Percentiles rank a stretch among this genome's conserved stretches.
Evolutionary conservation across 306 rosid genomes (phyloP).

Genomic region (Sindora glabra): DNA sequence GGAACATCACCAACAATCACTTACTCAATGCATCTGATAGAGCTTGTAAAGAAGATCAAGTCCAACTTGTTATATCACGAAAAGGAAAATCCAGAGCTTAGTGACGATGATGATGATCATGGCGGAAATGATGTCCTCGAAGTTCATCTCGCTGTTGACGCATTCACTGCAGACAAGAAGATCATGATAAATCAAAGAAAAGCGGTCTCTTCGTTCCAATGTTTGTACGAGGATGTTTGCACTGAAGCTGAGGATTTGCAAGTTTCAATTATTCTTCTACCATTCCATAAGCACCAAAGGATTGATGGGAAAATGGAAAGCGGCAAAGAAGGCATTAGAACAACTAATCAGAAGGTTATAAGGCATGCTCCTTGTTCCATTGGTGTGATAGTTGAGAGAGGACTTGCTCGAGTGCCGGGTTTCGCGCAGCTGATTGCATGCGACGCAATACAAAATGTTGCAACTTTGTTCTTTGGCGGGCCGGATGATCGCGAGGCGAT

Average conservation of each 20-base stretch:
- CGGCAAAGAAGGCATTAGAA: conserved; percentile 70
- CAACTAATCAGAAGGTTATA: conserved; percentile 79
- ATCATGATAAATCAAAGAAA: conserved; percentile 44
- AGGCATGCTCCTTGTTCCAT: conserved; percentile 81
- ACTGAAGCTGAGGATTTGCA: conserved; percentile 67
- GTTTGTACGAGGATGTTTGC: conserved; percentile 73
- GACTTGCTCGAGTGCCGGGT: conserved; percentile 35
- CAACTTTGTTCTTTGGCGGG: conserved; percentile 73
- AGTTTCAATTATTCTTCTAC: conserved; percentile 48
- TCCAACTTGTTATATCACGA: conserved; percentile 64
- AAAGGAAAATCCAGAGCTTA: conserved; percentile 52
- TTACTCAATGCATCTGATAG: conserved; percentile 64
- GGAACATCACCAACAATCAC: conserved; percentile 35
- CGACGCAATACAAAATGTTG: conserved; percentile 48
- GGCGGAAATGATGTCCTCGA: conserved; percentile 81
- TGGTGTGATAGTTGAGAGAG: conserved; percentile 61
- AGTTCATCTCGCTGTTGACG: conserved; percentile 57
- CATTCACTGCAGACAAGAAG: conserved; percentile 46
- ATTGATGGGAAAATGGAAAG: conserved; percentile 87
- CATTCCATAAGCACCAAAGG: conserved; percentile 83
- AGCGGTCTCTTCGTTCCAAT: conserved; percentile 48
- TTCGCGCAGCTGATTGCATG: conserved; percentile 48
- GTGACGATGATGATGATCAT: conserved; percentile 69
- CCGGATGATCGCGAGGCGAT: conserved; percentile 82
- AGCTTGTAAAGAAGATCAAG: conserved; percentile 53